Base-by-base conservation (phyloP, 2,329 filamentous ascomycete genomes). In the Venturia asperata region DNA sequence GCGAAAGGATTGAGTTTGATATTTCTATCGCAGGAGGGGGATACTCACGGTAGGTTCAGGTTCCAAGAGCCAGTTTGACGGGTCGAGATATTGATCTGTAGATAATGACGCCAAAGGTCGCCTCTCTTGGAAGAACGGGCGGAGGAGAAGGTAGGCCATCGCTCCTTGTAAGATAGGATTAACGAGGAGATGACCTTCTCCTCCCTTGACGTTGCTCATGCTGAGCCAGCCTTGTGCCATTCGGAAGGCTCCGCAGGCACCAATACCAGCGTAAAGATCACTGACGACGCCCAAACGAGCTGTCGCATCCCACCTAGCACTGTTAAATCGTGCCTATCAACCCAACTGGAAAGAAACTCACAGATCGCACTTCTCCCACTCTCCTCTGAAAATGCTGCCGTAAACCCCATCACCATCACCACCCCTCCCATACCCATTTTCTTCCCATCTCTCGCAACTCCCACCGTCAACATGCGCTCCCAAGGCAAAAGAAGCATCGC, bases 181-280 rank as follows among this genome's bases (percentile, higher is more conserved):
- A 1, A 96, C 89, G 55, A 90, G 81, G 63, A 97, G 76, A 0
- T 92, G 94, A 0, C 92, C 92, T 77, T 96, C 87, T 5, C 82
- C 81, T 0, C 90, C 89, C 0, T 82, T 85, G 0, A 86, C 88
- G n/a, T 80, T 77, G 66, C 87, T 91, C 82, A 97, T 87, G 67
- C 84, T 85, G 63, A 97, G 76, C 92, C 92, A 97, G 21, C 91
- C 92, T 76, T 97, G 92, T 74, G 90, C 93, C 82, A 91, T 89
- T 47, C 93, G 84, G 76, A 96, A 92, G 80, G 92, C 91, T 58
- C 83, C 88, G 76, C 91, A 96, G 0, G 89, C 87, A 0, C 92
- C 92, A 0, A 91, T 82, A 0, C 92, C 91, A 62, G 90, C 82
- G 73, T 97, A 94, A 42, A 92, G 77, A 74, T 96, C 88, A 67